Evolutionary conservation across 441 rosid species (phyloP), one percentile per base, ranked within the genome.

Genomic region (Eruca vesicaria): DNA sequence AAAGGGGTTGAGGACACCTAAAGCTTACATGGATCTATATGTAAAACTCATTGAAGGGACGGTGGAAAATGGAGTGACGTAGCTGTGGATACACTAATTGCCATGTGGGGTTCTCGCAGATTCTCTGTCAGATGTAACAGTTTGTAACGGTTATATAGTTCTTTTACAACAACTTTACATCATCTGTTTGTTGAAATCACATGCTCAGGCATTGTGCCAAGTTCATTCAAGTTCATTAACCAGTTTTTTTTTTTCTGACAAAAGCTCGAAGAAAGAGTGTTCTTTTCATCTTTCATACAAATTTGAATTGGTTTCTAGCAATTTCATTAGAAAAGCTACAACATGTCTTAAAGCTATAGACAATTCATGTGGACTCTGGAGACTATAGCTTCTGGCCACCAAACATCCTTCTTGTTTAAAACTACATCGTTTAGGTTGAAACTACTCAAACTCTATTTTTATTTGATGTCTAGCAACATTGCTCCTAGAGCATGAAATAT

Each of bases 291-390:
- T 23, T 36, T 36, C 29, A 41, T 60, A 72, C 70, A 61, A 62
- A 68, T 41, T 65, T 35, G 63, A 63, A 59, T 58, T 58, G 63
- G 29, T 53, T 41, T 38, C 60, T 50, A 72, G 26, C 20, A 72
- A 41, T 43, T 45, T 67, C 74, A 63, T 31, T 32, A 55, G 66
- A 68, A 53, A 55, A 78, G 64, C 82, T 74, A 78, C 82, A 83
- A 45, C 31, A 71, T 63, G 74, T 67, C 65, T 62, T 52, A 64
- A 41, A 45, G 29, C 48, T 55, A 38, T 35, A 72, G 72, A 68
- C 45, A 66, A 63, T 71, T 76, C 75, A 56, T 29, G 61, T 78
- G 80, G 81, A 89, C 61, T 83, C 79, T 58, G 75, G 76, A 48
- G 26, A n/a, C n/a, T n/a, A n/a, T n/a, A n/a, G n/a, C n/a, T n/a